Percentiles rank a stretch among this genome's conserved stretches.
Conservation (phyloP, 78 protist genomes). For the Dictyostelium capitatum region DNA sequence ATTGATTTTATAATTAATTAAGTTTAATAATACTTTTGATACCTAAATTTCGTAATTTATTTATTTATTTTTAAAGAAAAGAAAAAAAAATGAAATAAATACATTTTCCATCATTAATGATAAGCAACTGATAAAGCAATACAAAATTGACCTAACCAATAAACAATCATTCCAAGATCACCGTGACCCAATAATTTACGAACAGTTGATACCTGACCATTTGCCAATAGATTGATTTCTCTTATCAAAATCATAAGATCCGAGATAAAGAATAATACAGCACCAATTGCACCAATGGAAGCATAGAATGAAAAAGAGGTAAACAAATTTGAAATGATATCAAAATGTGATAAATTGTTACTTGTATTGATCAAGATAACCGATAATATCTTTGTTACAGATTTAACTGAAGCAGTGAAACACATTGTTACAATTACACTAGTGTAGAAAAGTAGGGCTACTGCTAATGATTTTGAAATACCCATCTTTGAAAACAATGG, state of each 20-base stretch:
- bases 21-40: neutral
- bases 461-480: neutral
- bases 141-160: slow-evolving; percentile 81
- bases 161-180: slow-evolving; percentile 69
- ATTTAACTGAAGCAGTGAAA: slow-evolving; percentile 56
- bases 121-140: slow-evolving; percentile 65
- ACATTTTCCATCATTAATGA: neutral
- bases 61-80: neutral
- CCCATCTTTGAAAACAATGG: slow-evolving; percentile 44
- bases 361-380: neutral
- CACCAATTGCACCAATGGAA: slow-evolving; percentile 64
- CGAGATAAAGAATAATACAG: slow-evolving; percentile 51
- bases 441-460: slow-evolving; percentile 61
- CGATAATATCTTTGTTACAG: neutral
- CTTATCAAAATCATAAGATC: slow-evolving; percentile 63
- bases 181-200: slow-evolving; percentile 58
- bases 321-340: neutral
- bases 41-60: neutral
- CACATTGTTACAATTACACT: slow-evolving; percentile 74
- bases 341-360: neutral
- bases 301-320: slow-evolving; percentile 35
- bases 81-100: neutral
- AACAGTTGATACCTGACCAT: slow-evolving; percentile 27
- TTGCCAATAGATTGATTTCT: slow-evolving; percentile 31
- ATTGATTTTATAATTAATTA: neutral